Base-by-base conservation (phyloP, 192 early-diverging fungal species). In the Coemansia sp. region DNA sequence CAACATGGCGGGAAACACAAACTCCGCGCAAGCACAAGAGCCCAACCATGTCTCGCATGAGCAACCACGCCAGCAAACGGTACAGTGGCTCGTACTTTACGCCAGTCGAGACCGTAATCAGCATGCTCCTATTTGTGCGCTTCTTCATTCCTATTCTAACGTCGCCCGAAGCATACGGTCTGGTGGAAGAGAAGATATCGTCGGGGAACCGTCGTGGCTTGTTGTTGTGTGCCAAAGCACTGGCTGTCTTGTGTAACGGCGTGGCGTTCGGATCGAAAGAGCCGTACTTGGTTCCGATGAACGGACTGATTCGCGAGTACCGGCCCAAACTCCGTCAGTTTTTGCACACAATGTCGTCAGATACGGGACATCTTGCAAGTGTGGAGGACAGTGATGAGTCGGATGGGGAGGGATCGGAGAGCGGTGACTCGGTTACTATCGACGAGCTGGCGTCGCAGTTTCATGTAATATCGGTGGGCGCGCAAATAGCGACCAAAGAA, bases 121-220 rank as follows among this genome's bases (percentile, higher is more conserved):
- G 88, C 45, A 87, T 87, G 60, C 85, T 97, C 52, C 86, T 98
- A 59, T 98, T 98, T 65, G 84, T 98, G 58, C 89, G 96, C 10
- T 95, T 97, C 86, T 89, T 97, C 57, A 93, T 93, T 64, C 96
- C 95, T 1, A 92, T 92, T 14, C 92, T 98, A 73, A 93, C 94
- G 3, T 86, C 93, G 7, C 96, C 96, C n/a, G 92, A 95, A 66
- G 77, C 83, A 6, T 90, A 91, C 66, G 85, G 85, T 0, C 66
- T 88, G 14, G 53, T 64, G 4, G 70, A 87, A 17, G 74, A 76
- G 11, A 89, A 88, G 22, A 74, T 97, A 29, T 75, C 93, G 48
- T 76, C 82, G 4, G 85, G 87, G 10, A 83, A 93, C 52, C 85
- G 91, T 24, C 88, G 96, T 63, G 94, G 95, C 9, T 73, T 95